phyloP scores from a whole-genome alignment of 2,329 filamentous ascomycete genomes.

The Ascochyta rabiei region DNA sequence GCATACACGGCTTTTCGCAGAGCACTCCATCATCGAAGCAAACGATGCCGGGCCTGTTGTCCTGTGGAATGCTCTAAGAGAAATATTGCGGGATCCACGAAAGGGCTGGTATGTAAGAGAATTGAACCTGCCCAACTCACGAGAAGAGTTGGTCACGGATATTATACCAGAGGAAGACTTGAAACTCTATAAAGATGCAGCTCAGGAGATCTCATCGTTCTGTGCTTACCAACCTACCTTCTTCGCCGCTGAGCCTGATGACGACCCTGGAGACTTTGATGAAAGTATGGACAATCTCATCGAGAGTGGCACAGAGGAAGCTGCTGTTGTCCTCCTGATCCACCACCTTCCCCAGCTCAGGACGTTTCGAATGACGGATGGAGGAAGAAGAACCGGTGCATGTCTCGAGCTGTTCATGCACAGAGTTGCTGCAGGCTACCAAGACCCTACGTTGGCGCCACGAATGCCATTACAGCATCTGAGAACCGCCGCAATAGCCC shows the following conservation, averaged over 20 bases:
- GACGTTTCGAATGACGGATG: constrained; percentile 17
- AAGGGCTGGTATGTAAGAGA: constrained; percentile 26
- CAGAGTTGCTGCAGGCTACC: constrained; percentile 14
- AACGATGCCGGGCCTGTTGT: background rate
- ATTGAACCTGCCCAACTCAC: constrained; percentile 15
- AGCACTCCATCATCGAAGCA: constrained; percentile 11
- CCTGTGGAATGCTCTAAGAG: constrained; percentile 15
- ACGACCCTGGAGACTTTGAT: background rate
- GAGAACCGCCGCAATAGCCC: constrained; percentile 15
- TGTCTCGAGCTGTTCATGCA: constrained; percentile 5
- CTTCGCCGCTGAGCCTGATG: background rate
- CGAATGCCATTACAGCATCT: constrained; percentile 22
- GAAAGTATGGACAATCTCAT: constrained; percentile 5
- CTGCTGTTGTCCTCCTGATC: constrained; percentile 17
- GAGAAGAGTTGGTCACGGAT: background rate
- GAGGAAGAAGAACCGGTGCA: background rate
- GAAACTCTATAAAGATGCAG: constrained; percentile 8
- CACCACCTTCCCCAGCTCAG: constrained; percentile 20
- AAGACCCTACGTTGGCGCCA: constrained; percentile 1
- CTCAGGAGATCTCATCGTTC: background rate
- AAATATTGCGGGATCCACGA: constrained; percentile 16
- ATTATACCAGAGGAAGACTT: constrained; percentile 8
- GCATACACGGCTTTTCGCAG: constrained; percentile 12
- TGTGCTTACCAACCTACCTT: constrained; percentile 4
- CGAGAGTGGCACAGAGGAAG: constrained; percentile 1